These are phyloP conservation scores for Hordeum marinum DNA, from an alignment of 176 grass and related monocot genomes.

Conservation along the genomic window DNA sequence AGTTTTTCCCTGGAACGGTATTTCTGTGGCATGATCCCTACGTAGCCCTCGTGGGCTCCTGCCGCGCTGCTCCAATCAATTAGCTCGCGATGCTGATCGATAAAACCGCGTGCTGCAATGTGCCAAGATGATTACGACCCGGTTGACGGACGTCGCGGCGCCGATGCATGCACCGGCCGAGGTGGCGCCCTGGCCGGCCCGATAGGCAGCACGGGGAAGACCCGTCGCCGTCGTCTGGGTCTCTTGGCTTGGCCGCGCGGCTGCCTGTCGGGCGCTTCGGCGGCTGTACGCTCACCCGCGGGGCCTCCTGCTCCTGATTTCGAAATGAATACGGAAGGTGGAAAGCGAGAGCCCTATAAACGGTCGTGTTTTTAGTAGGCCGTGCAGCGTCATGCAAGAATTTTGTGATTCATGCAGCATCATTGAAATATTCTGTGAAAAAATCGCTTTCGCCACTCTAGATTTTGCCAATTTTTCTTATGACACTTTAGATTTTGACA, in stretches of 20 bases:
- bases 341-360: background rate
- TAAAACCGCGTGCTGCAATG: background rate
- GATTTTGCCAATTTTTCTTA: too few species aligned
- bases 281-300: background rate
- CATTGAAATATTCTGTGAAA: too few species aligned
- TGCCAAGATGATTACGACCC: background rate
- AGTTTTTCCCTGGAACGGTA: too few species aligned
- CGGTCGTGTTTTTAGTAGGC: too few species aligned
- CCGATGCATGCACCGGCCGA: constrained; percentile 17
- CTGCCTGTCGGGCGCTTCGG: background rate
- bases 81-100: background rate
- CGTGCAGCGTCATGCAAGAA: background rate
- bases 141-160: background rate
- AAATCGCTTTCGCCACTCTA: too few species aligned
- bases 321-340: background rate
- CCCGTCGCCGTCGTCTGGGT: background rate
- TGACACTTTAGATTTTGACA: too few species aligned
- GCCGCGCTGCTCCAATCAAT: background rate
- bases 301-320: background rate
- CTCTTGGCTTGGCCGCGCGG: background rate
- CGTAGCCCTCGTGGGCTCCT: background rate
- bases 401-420: background rate
- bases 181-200: background rate
- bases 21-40: background rate
- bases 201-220: background rate